phyloP scores from a whole-genome alignment of 2,329 filamentous ascomycete species.

The Juglanconis sp. region DNA sequence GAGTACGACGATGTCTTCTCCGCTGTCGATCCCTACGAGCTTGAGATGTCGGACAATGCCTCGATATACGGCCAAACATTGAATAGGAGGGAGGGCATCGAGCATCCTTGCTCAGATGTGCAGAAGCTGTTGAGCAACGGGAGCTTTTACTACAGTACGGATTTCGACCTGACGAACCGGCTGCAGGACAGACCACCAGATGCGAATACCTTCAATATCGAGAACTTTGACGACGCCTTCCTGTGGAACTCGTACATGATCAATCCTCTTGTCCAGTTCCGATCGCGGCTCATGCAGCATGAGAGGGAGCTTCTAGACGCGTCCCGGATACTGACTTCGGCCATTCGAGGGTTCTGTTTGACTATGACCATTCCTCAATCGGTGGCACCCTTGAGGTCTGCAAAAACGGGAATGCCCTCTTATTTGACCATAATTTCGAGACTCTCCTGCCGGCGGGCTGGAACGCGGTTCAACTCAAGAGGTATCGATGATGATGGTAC shows the following conservation, averaged over 20 bases:
- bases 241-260: slow-evolving; percentile 99
- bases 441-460: slow-evolving; percentile 84
- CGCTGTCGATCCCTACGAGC: slow-evolving; percentile 46
- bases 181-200: slow-evolving; percentile 82
- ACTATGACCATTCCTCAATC: slow-evolving; percentile 81
- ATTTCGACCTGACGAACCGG: slow-evolving; percentile 93
- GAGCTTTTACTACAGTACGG: slow-evolving; percentile 97
- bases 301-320: slow-evolving; percentile 79
- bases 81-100: slow-evolving; percentile 67
- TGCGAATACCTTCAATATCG: slow-evolving; percentile 78
- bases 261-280: slow-evolving; percentile 83
- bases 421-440: slow-evolving; percentile 87
- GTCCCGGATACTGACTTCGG: slow-evolving; percentile 85
- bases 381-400: slow-evolving; percentile 65
- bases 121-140: slow-evolving; percentile 91
- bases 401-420: slow-evolving; percentile 71
- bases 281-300: slow-evolving; percentile 70
- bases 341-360: slow-evolving; percentile 87
- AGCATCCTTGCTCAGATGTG: slow-evolving; percentile 86
- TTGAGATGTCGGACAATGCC: slow-evolving; percentile 44
- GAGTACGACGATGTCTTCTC: slow-evolving; percentile 77
- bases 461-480: slow-evolving; percentile 93
- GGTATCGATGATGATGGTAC: slow-evolving; percentile 87
- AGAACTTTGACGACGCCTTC: slow-evolving; percentile 88
- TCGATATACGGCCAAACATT: slow-evolving; percentile 49